Percentiles rank a stretch among this genome's conserved stretches.
Conservation (phyloP, 2,329 filamentous ascomycete species). For the Ophiocordyceps polyrhachis-furcata region DNA sequence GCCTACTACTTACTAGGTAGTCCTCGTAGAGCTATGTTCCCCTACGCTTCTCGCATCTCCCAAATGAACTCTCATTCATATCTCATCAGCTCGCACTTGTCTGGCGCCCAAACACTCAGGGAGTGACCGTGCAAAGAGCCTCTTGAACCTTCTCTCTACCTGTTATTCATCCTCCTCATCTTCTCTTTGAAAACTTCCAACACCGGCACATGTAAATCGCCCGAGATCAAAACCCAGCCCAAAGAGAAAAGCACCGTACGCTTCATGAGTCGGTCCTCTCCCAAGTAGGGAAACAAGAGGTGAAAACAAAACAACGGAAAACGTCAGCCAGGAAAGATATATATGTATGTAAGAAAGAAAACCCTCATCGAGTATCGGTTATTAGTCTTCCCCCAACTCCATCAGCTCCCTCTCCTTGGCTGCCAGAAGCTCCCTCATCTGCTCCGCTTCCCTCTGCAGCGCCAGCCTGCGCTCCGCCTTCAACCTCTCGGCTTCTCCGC, state of each 20-base stretch:
- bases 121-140: too few relatives aligned
- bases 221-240: too few relatives aligned
- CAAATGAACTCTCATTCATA: too few relatives aligned
- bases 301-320: background rate
- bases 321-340: background rate
- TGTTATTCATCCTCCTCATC: too few relatives aligned
- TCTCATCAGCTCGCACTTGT: too few relatives aligned
- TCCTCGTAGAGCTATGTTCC: too few relatives aligned
- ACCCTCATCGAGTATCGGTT: background rate
- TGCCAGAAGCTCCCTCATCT: conserved; percentile 53
- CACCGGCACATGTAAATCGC: too few relatives aligned
- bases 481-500: conserved; percentile 25
- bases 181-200: too few relatives aligned
- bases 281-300: background rate
- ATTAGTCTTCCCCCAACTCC: conserved; percentile 12
- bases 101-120: too few relatives aligned
- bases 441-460: conserved; percentile 54
- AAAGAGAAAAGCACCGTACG: background rate
- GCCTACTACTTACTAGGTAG: too few relatives aligned
- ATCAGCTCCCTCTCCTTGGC: conserved; percentile 55
- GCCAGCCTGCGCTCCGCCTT: conserved; percentile 45
- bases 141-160: too few relatives aligned
- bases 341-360: background rate
- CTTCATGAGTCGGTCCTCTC: background rate
- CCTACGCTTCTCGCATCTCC: too few relatives aligned